Conservation (phyloP, 2,329 filamentous ascomycete species). For the Alternaria sp. region DNA sequence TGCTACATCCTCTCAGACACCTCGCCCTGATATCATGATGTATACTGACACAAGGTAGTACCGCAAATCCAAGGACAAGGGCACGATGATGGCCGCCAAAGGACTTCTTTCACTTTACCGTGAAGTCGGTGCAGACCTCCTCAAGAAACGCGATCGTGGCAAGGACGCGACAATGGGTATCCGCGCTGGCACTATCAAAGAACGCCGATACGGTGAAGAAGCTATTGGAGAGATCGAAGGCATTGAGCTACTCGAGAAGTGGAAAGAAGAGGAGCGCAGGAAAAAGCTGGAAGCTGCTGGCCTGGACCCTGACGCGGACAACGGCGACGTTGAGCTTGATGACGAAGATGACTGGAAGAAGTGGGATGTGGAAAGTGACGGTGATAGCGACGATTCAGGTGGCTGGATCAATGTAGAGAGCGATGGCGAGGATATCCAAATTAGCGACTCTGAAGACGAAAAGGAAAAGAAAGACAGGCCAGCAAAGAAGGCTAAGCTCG, state of each 20-base stretch:
- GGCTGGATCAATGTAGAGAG: slow-evolving; percentile 93
- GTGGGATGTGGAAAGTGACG: slow-evolving; percentile 68
- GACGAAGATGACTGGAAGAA: slow-evolving; percentile 64
- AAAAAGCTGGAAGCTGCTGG: slow-evolving; percentile 75
- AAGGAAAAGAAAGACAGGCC: slow-evolving; percentile 62
- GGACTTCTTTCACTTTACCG: slow-evolving; percentile 89
- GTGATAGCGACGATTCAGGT: slow-evolving; percentile 73
- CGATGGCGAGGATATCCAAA: slow-evolving; percentile 77
- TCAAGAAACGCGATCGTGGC: slow-evolving; percentile 89
- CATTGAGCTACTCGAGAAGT: slow-evolving; percentile 87
- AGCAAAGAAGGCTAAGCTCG: slow-evolving; percentile 69
- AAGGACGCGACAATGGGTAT: slow-evolving; percentile 89
- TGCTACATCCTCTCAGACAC: slow-evolving; percentile 17
- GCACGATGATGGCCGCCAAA: slow-evolving; percentile 98
- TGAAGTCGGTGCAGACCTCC: slow-evolving; percentile 86
- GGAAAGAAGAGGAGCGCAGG: slow-evolving; percentile 88
- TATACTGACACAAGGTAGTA: slow-evolving; percentile 59
- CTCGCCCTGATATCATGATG: not conserved
- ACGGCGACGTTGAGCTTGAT: slow-evolving; percentile 67
- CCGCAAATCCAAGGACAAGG: slow-evolving; percentile 96
- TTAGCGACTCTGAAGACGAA: slow-evolving; percentile 77
- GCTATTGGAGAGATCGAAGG: slow-evolving; percentile 87
- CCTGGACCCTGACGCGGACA: slow-evolving; percentile 67
- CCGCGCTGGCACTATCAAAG: slow-evolving; percentile 75
- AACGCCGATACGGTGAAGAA: slow-evolving; percentile 84